phyloP scores from a whole-genome alignment of 2,329 filamentous ascomycete species.

The Fusarium siculi region DNA sequence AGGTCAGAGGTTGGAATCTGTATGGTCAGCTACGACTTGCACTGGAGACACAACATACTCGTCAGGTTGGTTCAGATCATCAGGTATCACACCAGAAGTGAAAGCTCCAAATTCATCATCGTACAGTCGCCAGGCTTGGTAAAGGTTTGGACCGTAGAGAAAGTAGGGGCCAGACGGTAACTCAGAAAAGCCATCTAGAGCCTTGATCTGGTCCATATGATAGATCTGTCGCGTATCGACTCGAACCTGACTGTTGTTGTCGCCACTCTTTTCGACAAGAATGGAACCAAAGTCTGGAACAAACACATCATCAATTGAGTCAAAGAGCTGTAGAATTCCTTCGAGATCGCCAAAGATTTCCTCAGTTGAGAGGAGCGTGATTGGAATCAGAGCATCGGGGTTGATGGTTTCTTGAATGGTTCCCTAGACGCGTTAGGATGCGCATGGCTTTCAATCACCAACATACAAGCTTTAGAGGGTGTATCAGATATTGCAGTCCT shows the following conservation, averaged over 20 bases:
- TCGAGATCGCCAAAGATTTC: slow-evolving; percentile 53
- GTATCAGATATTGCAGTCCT: slow-evolving; percentile 53
- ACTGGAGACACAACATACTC: slow-evolving; percentile 29
- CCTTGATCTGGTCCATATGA: slow-evolving; percentile 31
- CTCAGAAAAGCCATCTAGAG: slow-evolving; percentile 34
- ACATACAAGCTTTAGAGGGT: slow-evolving; percentile 51
- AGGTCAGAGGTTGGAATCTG: slow-evolving; percentile 48
- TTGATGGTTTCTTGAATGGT: slow-evolving; percentile 55
- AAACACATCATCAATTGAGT: slow-evolving; percentile 53
- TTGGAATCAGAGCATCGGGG: slow-evolving; percentile 53
- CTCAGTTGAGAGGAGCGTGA: slow-evolving; percentile 52
- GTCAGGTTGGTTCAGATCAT: slow-evolving; percentile 43
- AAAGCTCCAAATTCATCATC: slow-evolving; percentile 52
- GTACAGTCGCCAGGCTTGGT: slow-evolving; percentile 56
- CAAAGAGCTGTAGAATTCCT: slow-evolving; percentile 47
- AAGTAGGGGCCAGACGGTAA: slow-evolving; percentile 56
- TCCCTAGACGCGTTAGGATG: slow-evolving; percentile 44
- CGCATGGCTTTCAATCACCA: neutral
- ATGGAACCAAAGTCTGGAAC: slow-evolving; percentile 52
- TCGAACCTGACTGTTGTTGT: slow-evolving; percentile 8
- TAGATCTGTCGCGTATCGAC: slow-evolving; percentile 26
- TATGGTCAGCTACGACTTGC: slow-evolving; percentile 8
- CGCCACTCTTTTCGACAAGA: slow-evolving; percentile 51
- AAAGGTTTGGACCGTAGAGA: slow-evolving; percentile 53
- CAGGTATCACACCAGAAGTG: slow-evolving; percentile 51